A percentile compares a stretch with the other conserved stretches of the same genome.
These are phyloP conservation scores for Colletotrichum lupini DNA, from an alignment of 2,329 filamentous ascomycete species.

Conservation along the genomic window DNA sequence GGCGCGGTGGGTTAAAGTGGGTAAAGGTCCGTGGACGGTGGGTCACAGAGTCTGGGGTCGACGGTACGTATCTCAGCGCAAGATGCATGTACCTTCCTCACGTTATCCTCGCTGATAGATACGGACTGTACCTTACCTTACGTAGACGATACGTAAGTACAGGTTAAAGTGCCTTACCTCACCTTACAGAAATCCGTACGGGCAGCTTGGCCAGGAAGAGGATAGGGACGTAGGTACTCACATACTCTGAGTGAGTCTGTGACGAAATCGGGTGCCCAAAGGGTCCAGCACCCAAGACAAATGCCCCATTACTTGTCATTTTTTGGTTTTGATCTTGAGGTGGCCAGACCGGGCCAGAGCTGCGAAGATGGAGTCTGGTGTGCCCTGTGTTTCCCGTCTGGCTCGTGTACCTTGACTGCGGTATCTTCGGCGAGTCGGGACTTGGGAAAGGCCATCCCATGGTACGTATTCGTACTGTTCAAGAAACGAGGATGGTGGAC, in stretches of 20 bases:
- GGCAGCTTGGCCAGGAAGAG: not conserved
- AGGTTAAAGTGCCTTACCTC: not conserved
- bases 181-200: not conserved
- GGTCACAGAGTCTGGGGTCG: not conserved
- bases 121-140: not conserved
- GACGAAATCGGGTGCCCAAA: not conserved
- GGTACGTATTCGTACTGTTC: not conserved
- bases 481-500: not conserved
- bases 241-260: not conserved
- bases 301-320: not conserved
- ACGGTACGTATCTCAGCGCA: not conserved
- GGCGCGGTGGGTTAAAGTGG: not conserved
- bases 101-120: no score
- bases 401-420: not conserved
- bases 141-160: not conserved
- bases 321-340: not conserved
- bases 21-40: not conserved
- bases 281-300: not conserved
- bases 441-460: not conserved
- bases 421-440: not conserved
- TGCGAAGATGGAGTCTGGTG: slow-evolving; percentile 10
- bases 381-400: not conserved
- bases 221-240: not conserved
- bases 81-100: not conserved
- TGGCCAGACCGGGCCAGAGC: slow-evolving; percentile 1